These are phyloP conservation scores for Pseudomassariella vexata DNA, from an alignment of 2,329 filamentous ascomycete genomes.

Conservation along the genomic window DNA sequence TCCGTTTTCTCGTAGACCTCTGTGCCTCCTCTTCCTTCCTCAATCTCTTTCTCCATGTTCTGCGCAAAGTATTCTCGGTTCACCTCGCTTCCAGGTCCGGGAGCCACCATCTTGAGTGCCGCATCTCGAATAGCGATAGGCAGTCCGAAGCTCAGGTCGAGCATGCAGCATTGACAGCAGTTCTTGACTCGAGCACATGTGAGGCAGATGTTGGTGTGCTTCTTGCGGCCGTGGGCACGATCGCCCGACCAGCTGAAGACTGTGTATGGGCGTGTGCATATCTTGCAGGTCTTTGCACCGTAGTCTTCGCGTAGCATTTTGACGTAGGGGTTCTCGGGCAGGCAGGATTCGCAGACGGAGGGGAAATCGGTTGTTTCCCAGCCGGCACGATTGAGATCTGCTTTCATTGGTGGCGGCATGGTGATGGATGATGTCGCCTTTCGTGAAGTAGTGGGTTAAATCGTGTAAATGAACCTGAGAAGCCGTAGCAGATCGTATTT, in stretches of 20 bases:
- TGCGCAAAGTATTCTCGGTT: slow-evolving; percentile 98
- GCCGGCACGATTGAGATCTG: slow-evolving; percentile 89
- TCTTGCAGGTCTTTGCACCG: slow-evolving; percentile 78
- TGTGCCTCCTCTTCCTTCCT: slow-evolving; percentile 77
- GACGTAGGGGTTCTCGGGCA: slow-evolving; percentile 94
- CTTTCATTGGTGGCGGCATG: slow-evolving; percentile 91
- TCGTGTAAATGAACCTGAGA: too few relatives aligned
- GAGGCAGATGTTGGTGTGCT: slow-evolving; percentile 90
- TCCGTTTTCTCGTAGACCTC: slow-evolving; percentile 97
- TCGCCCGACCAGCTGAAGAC: slow-evolving; percentile 94
- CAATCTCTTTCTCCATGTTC: slow-evolving; percentile 91
- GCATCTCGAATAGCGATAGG: slow-evolving; percentile 94
- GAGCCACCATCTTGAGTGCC: slow-evolving; percentile 94
- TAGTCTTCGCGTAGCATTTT: slow-evolving; percentile 99
- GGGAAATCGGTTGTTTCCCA: slow-evolving; percentile 94
- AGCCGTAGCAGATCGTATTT: too few relatives aligned
- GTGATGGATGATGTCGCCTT: too few relatives aligned
- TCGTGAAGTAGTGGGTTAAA: too few relatives aligned
- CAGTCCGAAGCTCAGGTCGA: slow-evolving; percentile 91
- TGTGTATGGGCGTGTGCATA: slow-evolving; percentile 92
- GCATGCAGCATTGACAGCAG: slow-evolving; percentile 98
- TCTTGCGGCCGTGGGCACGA: slow-evolving; percentile 79
- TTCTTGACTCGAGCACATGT: slow-evolving; percentile 97
- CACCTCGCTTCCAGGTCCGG: slow-evolving; percentile 84
- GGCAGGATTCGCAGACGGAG: slow-evolving; percentile 84